These are phyloP conservation scores for Harrya chromipes DNA, from an alignment of 768 basidiomycete species.

Conservation along the genomic window DNA sequence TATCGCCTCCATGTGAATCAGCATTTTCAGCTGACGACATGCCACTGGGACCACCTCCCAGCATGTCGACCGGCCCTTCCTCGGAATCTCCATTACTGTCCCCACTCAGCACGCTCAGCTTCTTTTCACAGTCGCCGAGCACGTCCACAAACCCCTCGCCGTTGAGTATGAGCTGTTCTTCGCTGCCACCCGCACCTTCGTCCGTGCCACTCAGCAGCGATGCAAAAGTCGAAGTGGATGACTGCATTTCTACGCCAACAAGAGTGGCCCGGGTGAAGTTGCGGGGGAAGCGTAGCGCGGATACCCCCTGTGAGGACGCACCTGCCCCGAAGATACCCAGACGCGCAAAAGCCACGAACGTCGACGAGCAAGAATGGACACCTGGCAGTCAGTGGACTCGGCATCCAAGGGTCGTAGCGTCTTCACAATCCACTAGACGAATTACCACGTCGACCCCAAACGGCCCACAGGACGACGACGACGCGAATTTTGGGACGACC, in stretches of 20 bases:
- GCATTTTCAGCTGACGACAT: neutral
- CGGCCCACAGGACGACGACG: neutral
- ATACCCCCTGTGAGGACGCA: slow-evolving; percentile 1
- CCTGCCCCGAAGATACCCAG: neutral
- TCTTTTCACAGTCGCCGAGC: slow-evolving; percentile 9
- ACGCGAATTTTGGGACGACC: neutral
- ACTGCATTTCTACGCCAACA: neutral
- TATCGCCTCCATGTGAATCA: neutral
- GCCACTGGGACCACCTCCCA: neutral
- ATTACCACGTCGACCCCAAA: neutral
- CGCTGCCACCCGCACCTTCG: neutral
- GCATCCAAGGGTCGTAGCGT: neutral
- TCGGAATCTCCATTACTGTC: slow-evolving; percentile 13
- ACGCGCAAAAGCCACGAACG: slow-evolving; percentile 11
- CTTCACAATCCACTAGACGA: neutral
- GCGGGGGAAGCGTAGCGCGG: slow-evolving; percentile 13
- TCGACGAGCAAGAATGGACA: slow-evolving; percentile 24
- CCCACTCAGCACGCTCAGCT: slow-evolving; percentile 13
- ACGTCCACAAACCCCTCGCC: slow-evolving; percentile 4
- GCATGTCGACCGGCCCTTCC: neutral
- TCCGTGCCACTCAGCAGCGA: neutral
- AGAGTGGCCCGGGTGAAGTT: neutral
- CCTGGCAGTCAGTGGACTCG: slow-evolving; percentile 6
- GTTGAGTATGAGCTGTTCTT: neutral
- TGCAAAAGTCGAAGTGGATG: neutral